These are phyloP conservation scores for Setaria viridis DNA, from an alignment of 202 grass and related monocot species.

Conservation along the genomic window DNA sequence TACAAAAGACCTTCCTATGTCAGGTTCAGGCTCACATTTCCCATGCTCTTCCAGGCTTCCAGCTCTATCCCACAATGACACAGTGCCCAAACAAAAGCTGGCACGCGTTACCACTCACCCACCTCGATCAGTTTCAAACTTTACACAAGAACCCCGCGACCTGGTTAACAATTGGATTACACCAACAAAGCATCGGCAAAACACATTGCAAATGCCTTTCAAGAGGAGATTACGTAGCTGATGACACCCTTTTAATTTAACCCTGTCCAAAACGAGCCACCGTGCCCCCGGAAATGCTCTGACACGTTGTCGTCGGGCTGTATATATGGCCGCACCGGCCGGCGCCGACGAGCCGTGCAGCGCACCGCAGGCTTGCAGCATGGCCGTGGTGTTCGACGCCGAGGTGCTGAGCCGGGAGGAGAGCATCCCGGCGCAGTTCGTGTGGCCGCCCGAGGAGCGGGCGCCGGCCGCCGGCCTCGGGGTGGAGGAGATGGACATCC, in stretches of 20 bases:
- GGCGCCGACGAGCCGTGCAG: background rate
- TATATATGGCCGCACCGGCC: slow-evolving; percentile 5
- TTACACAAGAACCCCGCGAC: background rate
- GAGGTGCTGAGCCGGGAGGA: slow-evolving; percentile 44
- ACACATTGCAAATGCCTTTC: background rate
- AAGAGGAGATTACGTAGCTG: background rate
- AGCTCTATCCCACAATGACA: background rate
- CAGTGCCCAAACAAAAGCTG: background rate
- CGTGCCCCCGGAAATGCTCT: no score
- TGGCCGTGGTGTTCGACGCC: slow-evolving; percentile 66
- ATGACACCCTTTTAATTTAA: background rate
- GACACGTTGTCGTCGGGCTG: background rate
- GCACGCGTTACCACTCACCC: background rate
- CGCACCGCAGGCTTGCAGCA: background rate
- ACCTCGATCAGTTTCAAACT: background rate
- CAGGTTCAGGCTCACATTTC: background rate
- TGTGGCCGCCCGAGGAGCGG: slow-evolving; percentile 63
- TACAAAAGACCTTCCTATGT: background rate
- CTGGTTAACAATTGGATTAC: no score
- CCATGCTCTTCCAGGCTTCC: background rate
- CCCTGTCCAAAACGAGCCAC: background rate
- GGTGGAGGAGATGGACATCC: slow-evolving; percentile 60
- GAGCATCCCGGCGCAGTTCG: slow-evolving; percentile 67
- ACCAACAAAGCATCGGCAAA: background rate
- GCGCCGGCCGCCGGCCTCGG: slow-evolving; percentile 23